phyloP scores from a whole-genome alignment of 2,329 filamentous ascomycete genomes.

The Hypoxylon sp. region DNA sequence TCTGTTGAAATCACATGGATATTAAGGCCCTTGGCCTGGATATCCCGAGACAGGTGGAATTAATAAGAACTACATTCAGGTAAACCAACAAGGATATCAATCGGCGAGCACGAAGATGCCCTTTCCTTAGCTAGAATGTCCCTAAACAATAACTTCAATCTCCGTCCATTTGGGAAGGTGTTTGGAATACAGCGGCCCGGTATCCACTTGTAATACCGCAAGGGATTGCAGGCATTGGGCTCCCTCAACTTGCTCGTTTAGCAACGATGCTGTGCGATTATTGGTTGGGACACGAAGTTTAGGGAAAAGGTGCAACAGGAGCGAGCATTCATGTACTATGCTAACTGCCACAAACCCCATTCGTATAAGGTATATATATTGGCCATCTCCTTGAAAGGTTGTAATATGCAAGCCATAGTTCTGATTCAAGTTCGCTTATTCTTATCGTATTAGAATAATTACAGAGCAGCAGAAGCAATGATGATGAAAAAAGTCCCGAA shows the following conservation, averaged over 20 bases:
- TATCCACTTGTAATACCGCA: slow-evolving; percentile 14
- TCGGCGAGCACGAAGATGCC: slow-evolving; percentile 10
- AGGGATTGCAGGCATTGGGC: slow-evolving; percentile 21
- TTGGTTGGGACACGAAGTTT: slow-evolving; percentile 32
- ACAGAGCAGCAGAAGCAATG: background rate
- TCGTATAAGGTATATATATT: slow-evolving; percentile 5
- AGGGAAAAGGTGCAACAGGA: background rate
- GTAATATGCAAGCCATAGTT: background rate
- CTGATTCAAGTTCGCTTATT: background rate
- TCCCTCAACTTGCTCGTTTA: slow-evolving; percentile 23
- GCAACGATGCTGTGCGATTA: slow-evolving; percentile 8
- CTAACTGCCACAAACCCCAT: background rate
- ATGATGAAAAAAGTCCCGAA: slow-evolving; percentile 2
- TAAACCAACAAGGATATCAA: slow-evolving; percentile 11
- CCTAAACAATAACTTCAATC: background rate
- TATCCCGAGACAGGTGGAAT: background rate
- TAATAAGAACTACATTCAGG: background rate
- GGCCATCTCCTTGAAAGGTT: background rate
- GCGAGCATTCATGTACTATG: background rate
- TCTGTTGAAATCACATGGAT: background rate
- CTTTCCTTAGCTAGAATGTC: background rate
- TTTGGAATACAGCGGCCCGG: slow-evolving; percentile 16
- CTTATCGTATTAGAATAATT: background rate
- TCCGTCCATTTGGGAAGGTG: slow-evolving; percentile 29
- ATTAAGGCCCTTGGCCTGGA: background rate